phyloP scores from a whole-genome alignment of 2,329 filamentous ascomycete species.

The Pseudocercospora macadamiae region DNA sequence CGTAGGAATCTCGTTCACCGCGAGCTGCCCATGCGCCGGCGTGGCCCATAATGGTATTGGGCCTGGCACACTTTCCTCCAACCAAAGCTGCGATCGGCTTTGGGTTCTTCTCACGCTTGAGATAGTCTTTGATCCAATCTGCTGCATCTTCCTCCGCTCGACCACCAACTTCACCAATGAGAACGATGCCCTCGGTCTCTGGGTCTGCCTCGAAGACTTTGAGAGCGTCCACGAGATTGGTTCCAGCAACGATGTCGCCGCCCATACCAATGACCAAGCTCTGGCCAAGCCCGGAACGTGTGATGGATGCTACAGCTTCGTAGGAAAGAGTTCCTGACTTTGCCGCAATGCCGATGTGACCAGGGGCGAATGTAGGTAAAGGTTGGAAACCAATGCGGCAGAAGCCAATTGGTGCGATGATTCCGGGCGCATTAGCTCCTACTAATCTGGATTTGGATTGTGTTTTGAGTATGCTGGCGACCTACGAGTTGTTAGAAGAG shows the following conservation, averaged over 20 bases:
- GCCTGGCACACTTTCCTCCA: constrained; percentile 66
- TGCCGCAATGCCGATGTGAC: constrained; percentile 74
- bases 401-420: constrained; percentile 71
- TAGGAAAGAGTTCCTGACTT: constrained; percentile 81
- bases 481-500: constrained; percentile 42
- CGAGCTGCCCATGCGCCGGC: constrained; percentile 72
- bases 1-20: constrained; percentile 65
- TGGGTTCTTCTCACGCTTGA: constrained; percentile 57
- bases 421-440: constrained; percentile 79
- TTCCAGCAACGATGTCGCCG: constrained; percentile 74
- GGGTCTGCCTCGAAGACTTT: constrained; percentile 67
- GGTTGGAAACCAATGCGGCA: constrained; percentile 79
- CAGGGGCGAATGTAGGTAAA: constrained; percentile 69
- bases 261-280: constrained; percentile 78
- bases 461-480: constrained; percentile 70
- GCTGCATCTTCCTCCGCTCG: constrained; percentile 71
- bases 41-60: constrained; percentile 74
- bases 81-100: constrained; percentile 78
- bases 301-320: constrained; percentile 75
- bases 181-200: constrained; percentile 70
- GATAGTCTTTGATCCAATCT: constrained; percentile 72
- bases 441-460: constrained; percentile 74
- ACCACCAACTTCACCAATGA: constrained; percentile 75
- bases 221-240: constrained; percentile 72
- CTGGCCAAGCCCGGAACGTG: constrained; percentile 73